Evolutionary conservation across 2,329 filamentous ascomycete species (phyloP), one percentile per base, ranked within the genome.

Genomic region (Cytospora piceicola): DNA sequence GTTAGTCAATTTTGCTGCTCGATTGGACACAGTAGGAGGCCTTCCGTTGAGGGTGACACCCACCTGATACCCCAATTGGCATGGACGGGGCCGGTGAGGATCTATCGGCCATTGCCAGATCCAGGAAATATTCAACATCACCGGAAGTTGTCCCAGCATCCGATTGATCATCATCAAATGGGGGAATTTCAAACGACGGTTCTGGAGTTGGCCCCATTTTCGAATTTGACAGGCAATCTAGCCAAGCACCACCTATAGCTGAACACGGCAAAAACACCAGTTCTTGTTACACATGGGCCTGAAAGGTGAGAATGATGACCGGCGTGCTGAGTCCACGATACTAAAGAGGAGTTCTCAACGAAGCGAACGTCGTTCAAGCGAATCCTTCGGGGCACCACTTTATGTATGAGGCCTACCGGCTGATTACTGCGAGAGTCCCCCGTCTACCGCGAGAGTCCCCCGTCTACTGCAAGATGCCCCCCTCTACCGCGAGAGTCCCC

Each of bases 1-100:
- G 46, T 63, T 29, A 63, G 61, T 49, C n/a, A 11, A 49, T 29
- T 30, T 24, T 29, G 29, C 24, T n/a, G 14, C 17, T 58, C 20
- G 20, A 22, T 15, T 20, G 17, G 14, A 22, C 42, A 58, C 57
- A 53, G 55, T 55, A 57, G 30, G 61, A 63, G 42, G 54, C 61
- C 61, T 46, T 32, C 61, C 34, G 12, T 20, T 8, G 24, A 3
- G 54, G 32, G n/a, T 57, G 12, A n/a, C 54, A 57, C 54, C 20
- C 7, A 36, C 30, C 11, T 24, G 8, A 3, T 49, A 24, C n/a
- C n/a, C 24, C 46, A 12, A 24, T 9, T n/a, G 46, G 9, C 8
- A 49, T 49, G 3, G 5, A 24, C n/a, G n/a, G n/a, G n/a, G n/a
- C n/a, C n/a, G n/a, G n/a, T n/a, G n/a, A n/a, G n/a, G n/a, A n/a